Evolutionary conservation across 1,284 basidiomycete species (phyloP).

Genomic region (Fomes fomentarius): DNA sequence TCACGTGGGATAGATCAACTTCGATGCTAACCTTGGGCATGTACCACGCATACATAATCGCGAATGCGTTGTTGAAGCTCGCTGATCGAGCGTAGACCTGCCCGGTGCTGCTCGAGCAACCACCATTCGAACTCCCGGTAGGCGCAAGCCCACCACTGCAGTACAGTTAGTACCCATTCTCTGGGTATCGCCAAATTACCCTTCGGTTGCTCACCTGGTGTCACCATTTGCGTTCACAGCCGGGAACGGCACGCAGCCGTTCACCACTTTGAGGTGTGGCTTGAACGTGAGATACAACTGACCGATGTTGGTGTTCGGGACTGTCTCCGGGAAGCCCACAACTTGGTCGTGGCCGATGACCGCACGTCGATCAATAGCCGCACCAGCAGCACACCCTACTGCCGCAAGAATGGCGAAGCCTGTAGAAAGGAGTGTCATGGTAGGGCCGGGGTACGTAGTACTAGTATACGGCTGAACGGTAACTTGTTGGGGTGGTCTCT

Average conservation of each 20-base stretch:
- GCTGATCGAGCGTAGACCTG: conserved; percentile 13
- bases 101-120: conserved; percentile 11
- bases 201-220: conserved; percentile 1
- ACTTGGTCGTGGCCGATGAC: conserved; percentile 11
- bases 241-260: conserved; percentile 16
- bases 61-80: conserved; percentile 11
- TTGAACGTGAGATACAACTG: conserved; percentile 15
- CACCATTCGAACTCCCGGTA: background rate
- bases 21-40: conserved; percentile 10
- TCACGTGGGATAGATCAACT: too few relatives aligned
- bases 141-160: conserved; percentile 9
- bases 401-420: background rate
- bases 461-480: too few relatives aligned
- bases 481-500: too few relatives aligned
- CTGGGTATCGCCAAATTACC: background rate
- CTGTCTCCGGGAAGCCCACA: conserved; percentile 15
- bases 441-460: too few relatives aligned
- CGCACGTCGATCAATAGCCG: conserved; percentile 2
- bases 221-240: conserved; percentile 12
- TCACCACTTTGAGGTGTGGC: conserved; percentile 11
- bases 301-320: conserved; percentile 5
- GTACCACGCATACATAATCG: conserved; percentile 15
- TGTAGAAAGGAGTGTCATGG: background rate
- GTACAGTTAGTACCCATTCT: background rate
- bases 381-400: background rate